Evolutionary conservation across 164 flowering plant species (phyloP).

Genomic region (Liquidambar formosana): DNA sequence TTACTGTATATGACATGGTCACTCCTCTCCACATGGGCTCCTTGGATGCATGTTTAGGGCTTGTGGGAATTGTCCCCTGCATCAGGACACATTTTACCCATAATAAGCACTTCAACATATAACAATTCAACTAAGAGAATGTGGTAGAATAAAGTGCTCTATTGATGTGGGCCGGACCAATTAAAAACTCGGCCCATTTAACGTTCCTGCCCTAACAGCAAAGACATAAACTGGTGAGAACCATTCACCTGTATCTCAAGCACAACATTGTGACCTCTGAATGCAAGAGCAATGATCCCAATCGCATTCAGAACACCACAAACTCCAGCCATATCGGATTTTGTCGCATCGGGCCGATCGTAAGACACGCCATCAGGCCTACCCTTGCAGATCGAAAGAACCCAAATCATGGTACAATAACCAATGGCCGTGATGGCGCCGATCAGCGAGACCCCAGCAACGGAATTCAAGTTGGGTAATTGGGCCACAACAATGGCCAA

Average conservation of each 20-base stretch:
- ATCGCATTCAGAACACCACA: constrained; percentile 30
- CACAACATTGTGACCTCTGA: constrained; percentile 54
- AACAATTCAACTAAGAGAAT: no score
- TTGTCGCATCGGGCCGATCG: background rate
- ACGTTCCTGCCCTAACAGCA: background rate
- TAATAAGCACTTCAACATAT: background rate
- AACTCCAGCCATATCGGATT: constrained; percentile 3
- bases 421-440: constrained; percentile 37
- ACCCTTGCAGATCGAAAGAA: constrained; percentile 25
- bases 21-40: constrained; percentile 35
- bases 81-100: background rate
- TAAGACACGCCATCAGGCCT: constrained; percentile 15
- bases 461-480: constrained; percentile 51
- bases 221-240: no score
- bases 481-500: constrained; percentile 34
- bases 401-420: constrained; percentile 37
- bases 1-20: constrained; percentile 12
- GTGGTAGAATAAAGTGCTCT: background rate
- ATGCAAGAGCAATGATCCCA: constrained; percentile 48
- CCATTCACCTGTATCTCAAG: constrained; percentile 48
- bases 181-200: no score
- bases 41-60: constrained; percentile 11
- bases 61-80: constrained; percentile 33
- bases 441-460: constrained; percentile 33
- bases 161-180: no score